These are phyloP conservation scores for Chloropicon primus DNA, from an alignment of 139 green algal genomes.

Conservation along the genomic window DNA sequence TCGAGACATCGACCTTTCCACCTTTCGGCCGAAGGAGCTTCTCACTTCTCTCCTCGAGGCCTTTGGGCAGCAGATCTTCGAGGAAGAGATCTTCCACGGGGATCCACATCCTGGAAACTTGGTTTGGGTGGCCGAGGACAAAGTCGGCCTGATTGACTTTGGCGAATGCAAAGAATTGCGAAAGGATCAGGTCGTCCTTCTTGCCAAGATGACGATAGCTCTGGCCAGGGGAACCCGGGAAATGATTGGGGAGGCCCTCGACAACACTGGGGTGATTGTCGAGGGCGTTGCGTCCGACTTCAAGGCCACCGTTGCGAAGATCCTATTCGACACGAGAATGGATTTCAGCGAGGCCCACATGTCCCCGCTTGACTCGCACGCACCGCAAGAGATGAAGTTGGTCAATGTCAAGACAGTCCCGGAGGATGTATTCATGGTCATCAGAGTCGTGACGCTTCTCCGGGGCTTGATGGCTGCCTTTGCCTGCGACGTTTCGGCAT, in stretches of 20 bases:
- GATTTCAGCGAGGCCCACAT: conserved; percentile 31
- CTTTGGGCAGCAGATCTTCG: conserved; percentile 31
- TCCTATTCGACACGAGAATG: conserved; percentile 44
- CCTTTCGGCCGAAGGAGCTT: conserved; percentile 9
- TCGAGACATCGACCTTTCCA: conserved; percentile 27
- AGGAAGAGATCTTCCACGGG: conserved; percentile 30
- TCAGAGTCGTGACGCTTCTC: conserved; percentile 36
- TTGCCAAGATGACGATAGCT: conserved; percentile 27
- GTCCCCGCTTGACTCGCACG: conserved; percentile 21
- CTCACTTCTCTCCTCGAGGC: conserved; percentile 21
- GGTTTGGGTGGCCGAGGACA: background rate
- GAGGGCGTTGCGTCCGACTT: conserved; percentile 18
- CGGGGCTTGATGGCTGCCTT: conserved; percentile 28
- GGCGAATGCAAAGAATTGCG: conserved; percentile 25
- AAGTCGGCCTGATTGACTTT: conserved; percentile 29
- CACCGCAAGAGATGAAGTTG: conserved; percentile 22
- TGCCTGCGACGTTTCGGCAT: conserved; percentile 22
- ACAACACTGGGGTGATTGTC: conserved; percentile 16
- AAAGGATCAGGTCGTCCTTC: conserved; percentile 3
- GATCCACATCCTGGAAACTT: conserved; percentile 30
- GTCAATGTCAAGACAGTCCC: background rate
- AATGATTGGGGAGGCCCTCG: conserved; percentile 11
- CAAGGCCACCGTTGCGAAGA: conserved; percentile 20
- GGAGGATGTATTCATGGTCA: conserved; percentile 31
- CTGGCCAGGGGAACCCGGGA: conserved; percentile 23